Conservation (phyloP, 139 green algal species). For the Diplosphaera chodatii region DNA sequence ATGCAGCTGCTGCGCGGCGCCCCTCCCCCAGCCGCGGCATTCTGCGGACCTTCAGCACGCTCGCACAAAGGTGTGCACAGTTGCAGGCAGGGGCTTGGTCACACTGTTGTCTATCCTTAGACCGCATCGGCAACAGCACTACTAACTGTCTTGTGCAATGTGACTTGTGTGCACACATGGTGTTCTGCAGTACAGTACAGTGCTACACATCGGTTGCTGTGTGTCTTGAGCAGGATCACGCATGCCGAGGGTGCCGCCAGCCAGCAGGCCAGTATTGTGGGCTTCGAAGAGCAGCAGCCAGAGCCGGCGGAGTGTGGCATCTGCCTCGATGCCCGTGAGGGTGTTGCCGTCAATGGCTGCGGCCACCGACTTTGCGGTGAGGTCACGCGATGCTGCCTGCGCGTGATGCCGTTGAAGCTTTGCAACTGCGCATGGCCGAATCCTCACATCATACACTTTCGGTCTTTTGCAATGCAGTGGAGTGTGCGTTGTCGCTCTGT, state of each 20-base stretch:
- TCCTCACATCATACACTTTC: too few relatives aligned
- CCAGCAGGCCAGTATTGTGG: slow-evolving; percentile 2
- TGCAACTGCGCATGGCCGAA: too few relatives aligned
- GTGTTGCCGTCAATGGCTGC: slow-evolving; percentile 36
- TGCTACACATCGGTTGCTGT: too few relatives aligned
- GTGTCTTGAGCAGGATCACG: neutral
- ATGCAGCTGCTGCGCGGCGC: too few relatives aligned
- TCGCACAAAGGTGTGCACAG: neutral
- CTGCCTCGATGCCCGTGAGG: slow-evolving; percentile 34
- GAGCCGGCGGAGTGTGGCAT: slow-evolving; percentile 44
- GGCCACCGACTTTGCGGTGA: slow-evolving; percentile 34
- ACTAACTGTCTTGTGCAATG: too few relatives aligned
- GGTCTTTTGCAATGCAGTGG: neutral
- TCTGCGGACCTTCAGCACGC: neutral
- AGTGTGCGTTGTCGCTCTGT: slow-evolving; percentile 25
- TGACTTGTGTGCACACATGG: too few relatives aligned
- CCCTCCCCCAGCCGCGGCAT: neutral
- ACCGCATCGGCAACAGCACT: too few relatives aligned
- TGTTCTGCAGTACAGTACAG: too few relatives aligned
- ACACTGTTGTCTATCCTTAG: too few relatives aligned
- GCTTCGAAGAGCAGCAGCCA: slow-evolving; percentile 11
- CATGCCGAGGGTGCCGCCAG: neutral
- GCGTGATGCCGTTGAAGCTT: too few relatives aligned
- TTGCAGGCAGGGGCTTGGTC: too few relatives aligned
- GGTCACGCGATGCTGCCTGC: neutral